Evolutionary conservation across 768 basidiomycete species (phyloP).

Genomic region (Termitomyces eurrhizus): DNA sequence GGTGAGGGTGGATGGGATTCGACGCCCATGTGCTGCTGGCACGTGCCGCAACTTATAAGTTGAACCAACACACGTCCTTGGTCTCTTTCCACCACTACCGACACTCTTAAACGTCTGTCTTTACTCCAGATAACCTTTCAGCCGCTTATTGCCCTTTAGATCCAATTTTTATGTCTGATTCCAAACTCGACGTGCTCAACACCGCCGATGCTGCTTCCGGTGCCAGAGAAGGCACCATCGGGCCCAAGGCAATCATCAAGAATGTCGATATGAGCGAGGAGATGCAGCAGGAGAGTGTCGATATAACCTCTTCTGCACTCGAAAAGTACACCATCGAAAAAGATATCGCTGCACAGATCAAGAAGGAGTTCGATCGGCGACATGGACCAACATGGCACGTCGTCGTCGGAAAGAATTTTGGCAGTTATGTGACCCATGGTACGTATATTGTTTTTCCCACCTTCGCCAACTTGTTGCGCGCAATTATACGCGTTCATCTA

Average conservation of each 20-base stretch:
- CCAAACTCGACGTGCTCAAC: conserved; percentile 54
- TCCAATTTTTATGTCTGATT: conserved; percentile 39
- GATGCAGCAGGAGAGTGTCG: conserved; percentile 93
- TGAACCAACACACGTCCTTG: conserved; percentile 15
- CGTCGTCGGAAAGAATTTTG: conserved; percentile 99
- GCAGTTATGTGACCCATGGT: conserved; percentile 98
- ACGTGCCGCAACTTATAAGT: conserved; percentile 18
- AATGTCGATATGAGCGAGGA: conserved; percentile 96
- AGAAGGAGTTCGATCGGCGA: conserved; percentile 94
- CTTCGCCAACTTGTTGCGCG: conserved; percentile 7
- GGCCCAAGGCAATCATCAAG: conserved; percentile 89
- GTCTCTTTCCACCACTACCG: conserved; percentile 11
- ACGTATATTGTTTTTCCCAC: conserved; percentile 24
- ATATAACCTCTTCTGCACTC: conserved; percentile 80
- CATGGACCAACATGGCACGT: conserved; percentile 97
- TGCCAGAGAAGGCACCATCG: conserved; percentile 33
- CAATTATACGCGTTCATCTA: conserved; percentile 20
- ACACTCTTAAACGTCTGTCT: conserved; percentile 11
- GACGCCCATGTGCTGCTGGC: conserved; percentile 13
- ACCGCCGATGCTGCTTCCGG: conserved; percentile 48
- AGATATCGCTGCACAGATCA: conserved; percentile 96
- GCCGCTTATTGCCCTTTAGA: conserved; percentile 9
- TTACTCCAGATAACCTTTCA: conserved; percentile 3
- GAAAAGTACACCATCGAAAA: conserved; percentile 95
- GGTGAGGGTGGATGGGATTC: conserved; percentile 9